Base-by-base conservation (phyloP, 1,139 yeast genomes). In the Kodamaea suecica region DNA sequence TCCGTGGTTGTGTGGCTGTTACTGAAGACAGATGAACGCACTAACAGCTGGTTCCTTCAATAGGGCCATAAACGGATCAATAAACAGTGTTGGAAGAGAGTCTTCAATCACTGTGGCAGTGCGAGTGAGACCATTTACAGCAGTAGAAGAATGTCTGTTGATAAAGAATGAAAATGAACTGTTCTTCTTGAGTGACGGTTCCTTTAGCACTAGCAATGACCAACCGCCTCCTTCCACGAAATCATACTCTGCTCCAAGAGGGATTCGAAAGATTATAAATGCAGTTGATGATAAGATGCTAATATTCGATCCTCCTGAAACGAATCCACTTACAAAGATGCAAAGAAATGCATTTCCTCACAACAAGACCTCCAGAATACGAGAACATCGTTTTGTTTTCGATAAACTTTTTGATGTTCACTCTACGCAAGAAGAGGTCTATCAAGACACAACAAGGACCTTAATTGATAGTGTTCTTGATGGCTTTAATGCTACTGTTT, bases 201-300 rank as follows among this genome's bases (percentile, higher is more conserved):
- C 80, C 14, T 59, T 76, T 42, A 34, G 48, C 43, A 31, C 52
- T 35, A 44, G n/a, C n/a, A n/a, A n/a, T n/a, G 42, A 32, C 38
- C 27, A 36, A 31, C 34, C 23, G 23, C 16, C 32, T 37, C 7
- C 40, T 36, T 3, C 13, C 41, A 23, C 23, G 32, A 23, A 24
- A 16, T 23, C 26, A 12, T 17, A 17, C 20, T 14, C 30, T 5
- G 9, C 20, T 9, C 81, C 80, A 2, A 58, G 58, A 23, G 85
- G 86, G 0, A 66, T 86, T 17, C 69, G 95, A 32, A 83, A 81
- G 47, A 76, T 88, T 25, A 73, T 90, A 16, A 79, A 84, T 38
- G 94, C 86, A 17, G 92, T 86, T 3, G 96, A 88, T 62, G 95
- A 86, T 48, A 69, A 79, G 44, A 87, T 88, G 95, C 68, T 90